These are phyloP conservation scores for Solanum arcanum DNA, from an alignment of 257 asterid genomes.

Conservation along the genomic window DNA sequence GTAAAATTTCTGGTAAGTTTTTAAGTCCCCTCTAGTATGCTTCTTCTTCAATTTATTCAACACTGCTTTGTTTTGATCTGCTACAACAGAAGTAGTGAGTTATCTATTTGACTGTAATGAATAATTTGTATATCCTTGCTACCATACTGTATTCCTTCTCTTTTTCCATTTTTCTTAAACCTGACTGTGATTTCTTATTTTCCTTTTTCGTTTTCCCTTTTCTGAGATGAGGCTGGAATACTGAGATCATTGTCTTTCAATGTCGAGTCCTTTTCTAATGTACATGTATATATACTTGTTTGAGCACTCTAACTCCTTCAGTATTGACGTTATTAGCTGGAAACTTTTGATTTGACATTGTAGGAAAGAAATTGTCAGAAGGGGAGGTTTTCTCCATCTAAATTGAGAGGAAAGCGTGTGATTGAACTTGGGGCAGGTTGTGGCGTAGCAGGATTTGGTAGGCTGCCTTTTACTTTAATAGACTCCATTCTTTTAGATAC, in stretches of 20 bases:
- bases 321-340: constrained; percentile 1
- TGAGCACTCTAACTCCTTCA: neutral
- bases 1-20: constrained; percentile 75
- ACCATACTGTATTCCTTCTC: neutral
- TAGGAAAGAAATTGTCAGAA: constrained; percentile 84
- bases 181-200: neutral
- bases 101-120: neutral
- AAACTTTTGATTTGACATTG: constrained; percentile 11
- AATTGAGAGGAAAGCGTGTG: constrained; percentile 88
- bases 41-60: neutral
- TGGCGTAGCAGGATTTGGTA: constrained; percentile 97
- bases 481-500: neutral
- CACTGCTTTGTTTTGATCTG: neutral
- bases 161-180: neutral
- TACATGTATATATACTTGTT: neutral
- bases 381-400: constrained; percentile 81
- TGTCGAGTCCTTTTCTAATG: neutral
- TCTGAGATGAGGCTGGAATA: neutral
- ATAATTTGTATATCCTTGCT: neutral
- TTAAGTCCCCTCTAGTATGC: neutral
- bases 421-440: constrained; percentile 99
- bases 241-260: neutral
- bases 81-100: neutral
- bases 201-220: neutral
- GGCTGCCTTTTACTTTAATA: neutral